Percentiles rank a stretch among this genome's conserved stretches.
Conservation (phyloP, 1,284 basidiomycete species). For the Leccinum pallidistipes region DNA sequence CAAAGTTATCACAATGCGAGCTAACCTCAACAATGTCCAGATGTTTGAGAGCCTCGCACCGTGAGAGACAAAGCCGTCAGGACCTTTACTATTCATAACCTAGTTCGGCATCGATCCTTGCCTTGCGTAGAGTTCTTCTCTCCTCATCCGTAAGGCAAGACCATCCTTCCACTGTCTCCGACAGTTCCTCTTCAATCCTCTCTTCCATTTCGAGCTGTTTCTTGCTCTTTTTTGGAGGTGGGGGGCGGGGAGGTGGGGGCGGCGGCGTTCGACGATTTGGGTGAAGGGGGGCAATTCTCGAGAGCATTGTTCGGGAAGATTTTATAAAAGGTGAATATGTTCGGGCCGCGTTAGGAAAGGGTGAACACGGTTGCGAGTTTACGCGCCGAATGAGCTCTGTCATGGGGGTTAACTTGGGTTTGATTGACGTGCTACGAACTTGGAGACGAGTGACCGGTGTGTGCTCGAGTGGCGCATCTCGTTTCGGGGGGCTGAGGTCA, state of each 20-base stretch:
- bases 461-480: conserved; percentile 3
- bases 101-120: conserved; percentile 63
- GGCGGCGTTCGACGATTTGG: conserved; percentile 69
- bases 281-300: conserved; percentile 71
- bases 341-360: conserved; percentile 45
- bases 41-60: not conserved
- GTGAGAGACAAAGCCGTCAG: not conserved
- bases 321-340: conserved; percentile 67
- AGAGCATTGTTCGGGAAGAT: conserved; percentile 57
- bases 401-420: conserved; percentile 57
- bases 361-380: conserved; percentile 63
- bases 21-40: conserved; percentile 2
- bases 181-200: conserved; percentile 74
- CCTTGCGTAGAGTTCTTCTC: conserved; percentile 55
- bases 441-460: conserved; percentile 3
- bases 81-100: conserved; percentile 45
- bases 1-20: not conserved
- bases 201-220: conserved; percentile 74
- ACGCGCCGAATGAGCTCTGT: conserved; percentile 71
- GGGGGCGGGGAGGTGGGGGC: conserved; percentile 61
- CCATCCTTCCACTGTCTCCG: conserved; percentile 74
- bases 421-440: conserved; percentile 16
- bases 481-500: conserved; percentile 1
- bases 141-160: conserved; percentile 63
- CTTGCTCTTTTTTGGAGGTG: conserved; percentile 69